Conservation (phyloP, 2,329 filamentous ascomycete genomes). For the Blastomyces parvus region DNA sequence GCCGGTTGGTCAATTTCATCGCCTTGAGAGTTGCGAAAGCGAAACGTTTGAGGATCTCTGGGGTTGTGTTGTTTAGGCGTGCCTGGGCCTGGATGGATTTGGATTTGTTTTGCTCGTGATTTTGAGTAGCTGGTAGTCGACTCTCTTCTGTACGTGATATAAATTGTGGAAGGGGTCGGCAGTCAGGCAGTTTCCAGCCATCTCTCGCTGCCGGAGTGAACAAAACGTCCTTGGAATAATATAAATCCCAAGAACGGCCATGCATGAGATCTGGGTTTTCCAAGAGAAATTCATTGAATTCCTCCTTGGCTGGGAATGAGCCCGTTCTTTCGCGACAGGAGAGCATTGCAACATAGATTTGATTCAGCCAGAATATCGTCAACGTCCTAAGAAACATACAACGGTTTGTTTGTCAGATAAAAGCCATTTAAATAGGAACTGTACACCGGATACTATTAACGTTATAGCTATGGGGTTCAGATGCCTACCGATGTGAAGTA, state of each 20-base stretch:
- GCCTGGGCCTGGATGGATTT: not conserved
- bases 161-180: not conserved
- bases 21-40: not conserved
- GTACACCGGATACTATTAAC: not conserved
- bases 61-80: not conserved
- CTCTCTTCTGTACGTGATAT: not conserved
- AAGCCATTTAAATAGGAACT: not conserved
- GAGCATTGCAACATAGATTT: slow-evolving; percentile 5
- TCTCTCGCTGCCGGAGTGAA: not conserved
- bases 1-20: not conserved
- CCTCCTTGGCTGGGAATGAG: not conserved
- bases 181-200: slow-evolving; percentile 1
- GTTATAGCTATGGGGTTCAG: not conserved
- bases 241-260: not conserved
- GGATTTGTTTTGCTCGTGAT: not conserved
- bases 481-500: slow-evolving; percentile 4
- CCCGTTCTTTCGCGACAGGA: not conserved
- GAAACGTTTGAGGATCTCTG: slow-evolving; percentile 2
- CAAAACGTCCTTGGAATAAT: slow-evolving; percentile 6
- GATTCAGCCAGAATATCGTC: slow-evolving; percentile 8
- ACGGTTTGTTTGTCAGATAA: not conserved
- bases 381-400: not conserved
- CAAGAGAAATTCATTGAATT: slow-evolving; percentile 6
- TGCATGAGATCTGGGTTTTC: slow-evolving; percentile 5
- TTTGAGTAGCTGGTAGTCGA: not conserved